phyloP scores from a whole-genome alignment of 768 basidiomycete species.

The Psilocybe cyanescens region DNA sequence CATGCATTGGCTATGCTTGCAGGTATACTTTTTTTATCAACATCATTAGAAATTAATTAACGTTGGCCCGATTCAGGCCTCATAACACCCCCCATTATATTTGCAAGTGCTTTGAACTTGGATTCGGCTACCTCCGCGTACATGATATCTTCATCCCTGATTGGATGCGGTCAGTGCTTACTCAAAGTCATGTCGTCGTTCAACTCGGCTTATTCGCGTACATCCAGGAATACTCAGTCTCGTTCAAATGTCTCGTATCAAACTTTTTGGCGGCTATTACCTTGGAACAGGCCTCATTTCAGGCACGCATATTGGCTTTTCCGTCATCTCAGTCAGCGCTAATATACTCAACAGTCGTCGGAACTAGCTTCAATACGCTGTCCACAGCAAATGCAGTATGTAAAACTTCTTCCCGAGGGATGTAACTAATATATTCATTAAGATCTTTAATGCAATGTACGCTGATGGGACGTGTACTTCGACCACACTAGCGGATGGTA shows the following conservation, averaged over 20 bases:
- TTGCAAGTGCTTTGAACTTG: conserved; percentile 63
- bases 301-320: background rate
- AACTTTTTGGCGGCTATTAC: conserved; percentile 61
- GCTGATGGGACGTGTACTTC: conserved; percentile 74
- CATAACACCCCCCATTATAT: conserved; percentile 82
- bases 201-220: background rate
- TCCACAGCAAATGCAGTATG: conserved; percentile 69
- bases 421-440: background rate
- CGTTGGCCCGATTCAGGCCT: conserved; percentile 28
- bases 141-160: conserved; percentile 79
- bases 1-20: conserved; percentile 83
- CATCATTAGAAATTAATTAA: background rate
- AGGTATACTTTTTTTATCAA: conserved; percentile 31
- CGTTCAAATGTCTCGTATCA: conserved; percentile 75
- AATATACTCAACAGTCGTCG: conserved; percentile 58
- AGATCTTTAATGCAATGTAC: conserved; percentile 81
- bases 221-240: conserved; percentile 68
- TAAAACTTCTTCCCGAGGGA: conserved; percentile 1
- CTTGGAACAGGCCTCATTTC: conserved; percentile 73
- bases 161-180: conserved; percentile 64
- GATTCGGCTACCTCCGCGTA: conserved; percentile 64
- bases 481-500: conserved; percentile 58
- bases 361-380: conserved; percentile 77
- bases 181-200: background rate
- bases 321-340: background rate